Base-by-base conservation (phyloP, 2,329 filamentous ascomycete genomes). In the Claviceps monticola region DNA sequence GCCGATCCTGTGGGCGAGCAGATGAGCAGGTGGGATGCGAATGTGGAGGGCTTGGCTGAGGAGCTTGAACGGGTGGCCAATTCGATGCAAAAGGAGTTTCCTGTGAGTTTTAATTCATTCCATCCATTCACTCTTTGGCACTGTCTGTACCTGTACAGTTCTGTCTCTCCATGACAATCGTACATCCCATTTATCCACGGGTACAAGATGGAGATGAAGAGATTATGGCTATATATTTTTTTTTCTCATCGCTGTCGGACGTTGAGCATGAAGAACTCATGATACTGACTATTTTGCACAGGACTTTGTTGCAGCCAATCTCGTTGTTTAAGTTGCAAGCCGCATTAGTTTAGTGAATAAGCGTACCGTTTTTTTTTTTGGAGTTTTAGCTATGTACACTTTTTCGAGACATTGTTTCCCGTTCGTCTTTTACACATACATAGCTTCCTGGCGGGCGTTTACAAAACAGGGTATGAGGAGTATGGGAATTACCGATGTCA, bases 61-160 rank as follows among this genome's bases (percentile, higher is more conserved):
- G 88, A 95, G 64, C 86, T 95, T 5, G 91, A 96, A 69, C 84
- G 83, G 58, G 82, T 94, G 55, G 87, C 88, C 16, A 88, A 87
- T 44, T 78, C 84, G 58, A 75, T 97, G 57, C 85, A 93, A 65
- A 80, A 80, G 57, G 80, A 87, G 63, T 88, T 91, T 66, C 89
- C 93, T 21, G 84, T 73, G 59, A 57, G 68, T 66, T 38, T 36
- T 46, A 2, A 4, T 36, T n/a, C 29, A 49, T 34, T 29, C 29
- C 29, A 34, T 11, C 29, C 9, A 34, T 11, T 11, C 29, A 34
- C 29, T 34, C 29, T 11, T 34, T 34, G 29, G 9, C 29, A 34
- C 4, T 14, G 8, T 8, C 46, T 17, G 29, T 5, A 23, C n/a
- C 16, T 34, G 4, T 17, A n/a, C 37, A 34, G 29, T 13, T 29